These are phyloP conservation scores for Phytophthora litchii DNA, from an alignment of 352 stramenopile species.

Conservation along the genomic window DNA sequence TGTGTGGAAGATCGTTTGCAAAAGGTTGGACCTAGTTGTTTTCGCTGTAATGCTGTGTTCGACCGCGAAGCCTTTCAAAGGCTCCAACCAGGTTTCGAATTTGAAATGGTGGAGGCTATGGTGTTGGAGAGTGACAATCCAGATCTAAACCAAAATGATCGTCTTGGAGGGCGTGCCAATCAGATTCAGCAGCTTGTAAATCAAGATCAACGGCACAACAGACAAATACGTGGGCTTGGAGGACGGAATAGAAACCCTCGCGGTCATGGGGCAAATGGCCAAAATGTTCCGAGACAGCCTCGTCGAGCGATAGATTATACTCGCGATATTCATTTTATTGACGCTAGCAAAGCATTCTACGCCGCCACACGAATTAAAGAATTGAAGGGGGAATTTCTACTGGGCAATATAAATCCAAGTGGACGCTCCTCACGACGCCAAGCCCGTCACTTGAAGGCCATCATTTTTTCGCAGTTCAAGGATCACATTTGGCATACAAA, in stretches of 20 bases:
- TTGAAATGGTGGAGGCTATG: slow-evolving; percentile 44
- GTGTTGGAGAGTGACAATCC: slow-evolving; percentile 20
- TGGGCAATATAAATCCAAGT: slow-evolving; percentile 13
- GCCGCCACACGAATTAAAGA: slow-evolving; percentile 67
- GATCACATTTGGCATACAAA: slow-evolving; percentile 82
- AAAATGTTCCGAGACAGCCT: slow-evolving; percentile 30
- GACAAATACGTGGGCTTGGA: slow-evolving; percentile 12
- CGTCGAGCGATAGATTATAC: slow-evolving; percentile 40
- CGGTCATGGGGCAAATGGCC: slow-evolving; percentile 24
- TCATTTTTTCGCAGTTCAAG: slow-evolving; percentile 87
- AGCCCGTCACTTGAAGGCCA: slow-evolving; percentile 61
- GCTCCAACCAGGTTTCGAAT: slow-evolving; percentile 87
- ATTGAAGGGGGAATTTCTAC: slow-evolving; percentile 59
- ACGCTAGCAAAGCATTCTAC: slow-evolving; percentile 80
- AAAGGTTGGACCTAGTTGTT: slow-evolving; percentile 54
- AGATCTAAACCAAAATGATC: slow-evolving; percentile 29
- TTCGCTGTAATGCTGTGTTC: slow-evolving; percentile 54
- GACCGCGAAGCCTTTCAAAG: slow-evolving; percentile 91
- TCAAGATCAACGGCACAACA: slow-evolving; percentile 25
- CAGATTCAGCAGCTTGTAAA: slow-evolving; percentile 38
- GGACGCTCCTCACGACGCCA: slow-evolving; percentile 18
- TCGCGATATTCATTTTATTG: slow-evolving; percentile 52
- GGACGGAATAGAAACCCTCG: slow-evolving; percentile 20
- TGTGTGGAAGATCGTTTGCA: slow-evolving; percentile 88
- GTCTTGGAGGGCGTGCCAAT: slow-evolving; percentile 27